A percentile compares a stretch with the other conserved stretches of the same genome.
Conservation (phyloP, 225 moss, liverwort and hornwort genomes). For the Straminergon stramineum region DNA sequence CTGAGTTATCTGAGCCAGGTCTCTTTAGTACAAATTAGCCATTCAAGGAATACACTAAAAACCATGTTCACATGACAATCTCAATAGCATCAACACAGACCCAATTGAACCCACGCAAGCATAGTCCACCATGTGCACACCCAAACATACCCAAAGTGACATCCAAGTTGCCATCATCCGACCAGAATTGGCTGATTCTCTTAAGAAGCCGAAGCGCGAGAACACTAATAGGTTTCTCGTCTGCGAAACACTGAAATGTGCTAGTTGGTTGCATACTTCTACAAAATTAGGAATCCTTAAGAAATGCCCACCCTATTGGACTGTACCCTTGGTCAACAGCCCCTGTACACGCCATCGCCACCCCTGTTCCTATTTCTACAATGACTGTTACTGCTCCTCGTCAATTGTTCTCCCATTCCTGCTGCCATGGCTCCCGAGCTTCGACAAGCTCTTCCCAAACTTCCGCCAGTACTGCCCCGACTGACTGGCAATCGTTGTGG, state of each 20-base stretch:
- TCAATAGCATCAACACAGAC: neutral
- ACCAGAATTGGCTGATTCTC: neutral
- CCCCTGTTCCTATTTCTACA: neutral
- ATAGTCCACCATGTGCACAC: neutral
- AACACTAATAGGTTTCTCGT: conserved; percentile 10
- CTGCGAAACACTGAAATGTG: neutral
- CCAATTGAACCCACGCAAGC: neutral
- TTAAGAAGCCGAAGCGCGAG: conserved; percentile 19
- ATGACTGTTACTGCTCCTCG: neutral
- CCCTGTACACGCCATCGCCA: neutral
- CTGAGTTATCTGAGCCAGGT: neutral
- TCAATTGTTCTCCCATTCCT: conserved; percentile 40
- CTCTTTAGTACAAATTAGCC: neutral
- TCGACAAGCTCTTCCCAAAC: conserved; percentile 47
- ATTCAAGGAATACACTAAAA: neutral
- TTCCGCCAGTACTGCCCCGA: conserved; percentile 44
- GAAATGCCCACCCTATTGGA: conserved; percentile 1
- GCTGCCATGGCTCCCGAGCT: conserved; percentile 19
- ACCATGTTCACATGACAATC: neutral
- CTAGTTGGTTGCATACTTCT: conserved; percentile 8
- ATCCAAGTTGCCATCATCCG: neutral
- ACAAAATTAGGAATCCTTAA: conserved; percentile 22
- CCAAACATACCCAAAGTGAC: neutral
- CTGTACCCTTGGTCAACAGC: neutral
- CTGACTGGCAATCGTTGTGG: neutral